phyloP scores from a whole-genome alignment of 305 asterid genomes.

The Solanum hybrid region DNA sequence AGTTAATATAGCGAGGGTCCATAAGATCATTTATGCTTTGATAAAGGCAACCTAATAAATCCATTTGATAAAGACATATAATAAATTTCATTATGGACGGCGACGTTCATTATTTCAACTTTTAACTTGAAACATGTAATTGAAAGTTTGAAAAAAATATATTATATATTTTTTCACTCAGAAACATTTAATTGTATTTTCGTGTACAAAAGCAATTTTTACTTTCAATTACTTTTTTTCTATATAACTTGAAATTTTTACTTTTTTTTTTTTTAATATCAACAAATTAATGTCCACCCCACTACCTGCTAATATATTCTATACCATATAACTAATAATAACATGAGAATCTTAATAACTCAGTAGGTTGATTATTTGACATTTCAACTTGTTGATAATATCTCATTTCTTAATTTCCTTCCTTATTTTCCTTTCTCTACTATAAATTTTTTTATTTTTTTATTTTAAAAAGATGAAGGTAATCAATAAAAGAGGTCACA shows the following conservation, averaged over 20 bases:
- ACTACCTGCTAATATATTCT: background rate
- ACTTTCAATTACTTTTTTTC: background rate
- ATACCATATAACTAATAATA: no score
- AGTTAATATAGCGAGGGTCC: background rate
- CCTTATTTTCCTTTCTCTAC: background rate
- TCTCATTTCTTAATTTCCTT: background rate
- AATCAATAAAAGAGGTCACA: background rate
- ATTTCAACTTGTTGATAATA: background rate
- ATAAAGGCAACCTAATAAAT: background rate
- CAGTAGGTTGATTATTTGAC: background rate
- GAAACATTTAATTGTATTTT: background rate
- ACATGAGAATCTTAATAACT: background rate
- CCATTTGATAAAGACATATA: background rate
- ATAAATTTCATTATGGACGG: no score
- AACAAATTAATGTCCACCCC: background rate
- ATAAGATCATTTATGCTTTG: background rate
- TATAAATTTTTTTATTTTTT: no score
- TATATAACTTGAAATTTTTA: no score
- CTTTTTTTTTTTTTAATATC: no score
- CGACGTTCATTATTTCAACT: background rate
- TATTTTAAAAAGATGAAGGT: background rate
- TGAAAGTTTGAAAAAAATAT: no score
- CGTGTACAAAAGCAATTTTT: background rate
- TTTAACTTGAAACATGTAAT: background rate
- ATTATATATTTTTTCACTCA: background rate